Percentiles rank a stretch among this genome's conserved stretches.
Conservation (phyloP, 2,329 filamentous ascomycete species). For the Drechslerella stenobrocha region DNA sequence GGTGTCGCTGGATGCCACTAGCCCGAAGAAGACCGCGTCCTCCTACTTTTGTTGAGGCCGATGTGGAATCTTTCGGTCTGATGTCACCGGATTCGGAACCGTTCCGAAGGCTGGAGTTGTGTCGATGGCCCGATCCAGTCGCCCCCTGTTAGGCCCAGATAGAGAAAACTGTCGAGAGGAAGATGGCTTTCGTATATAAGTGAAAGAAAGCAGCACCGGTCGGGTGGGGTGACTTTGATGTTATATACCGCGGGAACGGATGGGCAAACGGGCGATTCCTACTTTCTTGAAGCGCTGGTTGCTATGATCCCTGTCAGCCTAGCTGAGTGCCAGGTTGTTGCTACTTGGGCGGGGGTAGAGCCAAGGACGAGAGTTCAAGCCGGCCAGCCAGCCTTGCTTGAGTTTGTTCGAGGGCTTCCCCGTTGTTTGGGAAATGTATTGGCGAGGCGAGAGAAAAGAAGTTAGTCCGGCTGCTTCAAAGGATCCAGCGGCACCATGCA, state of each 20-base stretch:
- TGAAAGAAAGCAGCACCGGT: constrained; percentile 3
- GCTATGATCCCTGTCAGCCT: constrained; percentile 45
- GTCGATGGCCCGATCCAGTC: background rate
- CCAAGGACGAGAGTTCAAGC: constrained; percentile 14
- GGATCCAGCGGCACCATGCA: background rate
- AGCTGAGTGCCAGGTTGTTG: constrained; percentile 41
- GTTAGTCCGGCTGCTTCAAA: background rate
- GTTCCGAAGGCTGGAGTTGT: constrained; percentile 1
- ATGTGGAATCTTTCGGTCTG: background rate
- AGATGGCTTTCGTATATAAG: constrained; percentile 9
- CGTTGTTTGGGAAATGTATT: constrained; percentile 6
- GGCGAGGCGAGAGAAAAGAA: constrained; percentile 3
- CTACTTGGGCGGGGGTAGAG: constrained; percentile 3
- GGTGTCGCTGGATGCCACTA: constrained; percentile 15
- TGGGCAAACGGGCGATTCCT: constrained; percentile 31
- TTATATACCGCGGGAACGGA: constrained; percentile 25
- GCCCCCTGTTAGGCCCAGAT: background rate
- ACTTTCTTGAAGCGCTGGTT: constrained; percentile 12
- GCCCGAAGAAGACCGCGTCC: constrained; percentile 5
- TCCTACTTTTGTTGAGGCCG: background rate
- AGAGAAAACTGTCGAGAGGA: background rate
- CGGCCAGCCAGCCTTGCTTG: constrained; percentile 33
- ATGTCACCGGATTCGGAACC: constrained; percentile 1
- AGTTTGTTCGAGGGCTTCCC: constrained; percentile 11
- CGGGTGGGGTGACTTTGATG: constrained; percentile 18